A percentile compares a stretch with the other conserved stretches of the same genome.
phyloP scores from a whole-genome alignment of 2,329 filamentous ascomycete species.

The Aspergillus sp. region DNA sequence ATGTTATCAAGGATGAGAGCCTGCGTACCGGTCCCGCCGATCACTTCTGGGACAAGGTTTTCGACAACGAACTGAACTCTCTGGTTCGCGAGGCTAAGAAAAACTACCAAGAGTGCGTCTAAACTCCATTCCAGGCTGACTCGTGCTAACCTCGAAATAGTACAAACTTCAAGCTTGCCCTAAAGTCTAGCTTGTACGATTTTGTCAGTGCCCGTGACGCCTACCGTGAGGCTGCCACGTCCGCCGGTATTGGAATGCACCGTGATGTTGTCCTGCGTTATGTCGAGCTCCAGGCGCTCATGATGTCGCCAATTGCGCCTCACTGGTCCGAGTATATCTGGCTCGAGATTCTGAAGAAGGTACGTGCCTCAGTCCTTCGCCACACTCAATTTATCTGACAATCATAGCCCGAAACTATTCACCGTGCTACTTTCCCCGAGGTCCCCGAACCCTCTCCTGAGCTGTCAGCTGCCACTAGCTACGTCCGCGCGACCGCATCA shows the following conservation, averaged over 20 bases:
- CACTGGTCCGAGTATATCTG: conserved; percentile 96
- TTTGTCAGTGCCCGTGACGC: conserved; percentile 85
- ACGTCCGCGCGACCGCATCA: conserved; percentile 73
- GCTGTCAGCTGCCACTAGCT: conserved; percentile 79
- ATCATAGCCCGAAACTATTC: conserved; percentile 67
- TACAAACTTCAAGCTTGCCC: conserved; percentile 82
- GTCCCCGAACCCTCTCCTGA: conserved; percentile 67
- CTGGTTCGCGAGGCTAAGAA: conserved; percentile 77
- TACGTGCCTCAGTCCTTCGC: conserved; percentile 20
- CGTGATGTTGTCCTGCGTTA: conserved; percentile 77
- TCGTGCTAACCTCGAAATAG: conserved; percentile 35
- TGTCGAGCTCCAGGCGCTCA: conserved; percentile 81
- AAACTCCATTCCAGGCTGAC: not conserved
- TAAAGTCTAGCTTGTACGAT: conserved; percentile 88
- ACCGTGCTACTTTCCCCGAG: conserved; percentile 75
- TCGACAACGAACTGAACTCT: conserved; percentile 89
- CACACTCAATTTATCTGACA: not conserved
- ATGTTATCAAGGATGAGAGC: conserved; percentile 72
- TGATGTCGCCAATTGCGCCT: conserved; percentile 82
- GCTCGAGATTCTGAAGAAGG: conserved; percentile 82
- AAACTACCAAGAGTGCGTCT: conserved; percentile 71
- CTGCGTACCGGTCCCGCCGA: conserved; percentile 78
- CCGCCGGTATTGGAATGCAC: conserved; percentile 84
- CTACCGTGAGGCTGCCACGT: conserved; percentile 81
- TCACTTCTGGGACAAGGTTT: conserved; percentile 83